phyloP scores from a whole-genome alignment of 2,329 filamentous ascomycete genomes.

The Cadophora luteo-olivacea region DNA sequence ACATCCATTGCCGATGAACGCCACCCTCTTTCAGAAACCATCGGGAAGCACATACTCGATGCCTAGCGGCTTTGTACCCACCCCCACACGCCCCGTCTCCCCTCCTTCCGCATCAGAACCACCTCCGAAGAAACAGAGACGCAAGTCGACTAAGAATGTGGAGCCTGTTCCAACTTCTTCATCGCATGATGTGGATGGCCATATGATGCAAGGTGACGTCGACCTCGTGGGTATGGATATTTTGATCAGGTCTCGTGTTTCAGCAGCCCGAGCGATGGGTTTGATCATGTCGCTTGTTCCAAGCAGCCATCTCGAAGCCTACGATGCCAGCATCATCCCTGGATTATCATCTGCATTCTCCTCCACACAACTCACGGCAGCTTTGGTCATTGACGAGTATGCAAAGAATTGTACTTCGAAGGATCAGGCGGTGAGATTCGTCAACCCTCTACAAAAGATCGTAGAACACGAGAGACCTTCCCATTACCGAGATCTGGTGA shows the following conservation, averaged over 20 bases:
- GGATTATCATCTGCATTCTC: conserved; percentile 77
- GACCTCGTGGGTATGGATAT: conserved; percentile 91
- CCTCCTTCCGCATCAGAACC: conserved; percentile 60
- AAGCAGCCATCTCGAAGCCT: conserved; percentile 64
- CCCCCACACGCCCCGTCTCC: conserved; percentile 51
- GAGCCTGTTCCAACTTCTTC: conserved; percentile 66
- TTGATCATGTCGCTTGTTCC: conserved; percentile 81
- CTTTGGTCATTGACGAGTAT: conserved; percentile 88
- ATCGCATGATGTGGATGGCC: conserved; percentile 95
- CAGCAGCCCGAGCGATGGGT: conserved; percentile 84
- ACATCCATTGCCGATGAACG: conserved; percentile 91
- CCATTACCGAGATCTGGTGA: conserved; percentile 89
- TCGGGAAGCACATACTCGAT: conserved; percentile 83
- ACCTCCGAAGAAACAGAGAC: conserved; percentile 74
- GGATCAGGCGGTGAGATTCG: conserved; percentile 63
- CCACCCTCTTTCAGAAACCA: conserved; percentile 86
- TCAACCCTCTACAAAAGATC: conserved; percentile 72
- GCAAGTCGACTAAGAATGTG: conserved; percentile 85
- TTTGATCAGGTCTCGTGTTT: conserved; percentile 88
- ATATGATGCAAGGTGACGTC: conserved; percentile 97
- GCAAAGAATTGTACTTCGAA: conserved; percentile 64
- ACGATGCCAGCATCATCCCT: conserved; percentile 68
- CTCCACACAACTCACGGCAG: conserved; percentile 84
- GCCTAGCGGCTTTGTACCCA: conserved; percentile 51
- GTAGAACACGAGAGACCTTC: conserved; percentile 82